These are phyloP conservation scores for Hemisphaericaspora xylofermentans DNA, from an alignment of 1,139 yeast genomes.

Conservation along the genomic window DNA sequence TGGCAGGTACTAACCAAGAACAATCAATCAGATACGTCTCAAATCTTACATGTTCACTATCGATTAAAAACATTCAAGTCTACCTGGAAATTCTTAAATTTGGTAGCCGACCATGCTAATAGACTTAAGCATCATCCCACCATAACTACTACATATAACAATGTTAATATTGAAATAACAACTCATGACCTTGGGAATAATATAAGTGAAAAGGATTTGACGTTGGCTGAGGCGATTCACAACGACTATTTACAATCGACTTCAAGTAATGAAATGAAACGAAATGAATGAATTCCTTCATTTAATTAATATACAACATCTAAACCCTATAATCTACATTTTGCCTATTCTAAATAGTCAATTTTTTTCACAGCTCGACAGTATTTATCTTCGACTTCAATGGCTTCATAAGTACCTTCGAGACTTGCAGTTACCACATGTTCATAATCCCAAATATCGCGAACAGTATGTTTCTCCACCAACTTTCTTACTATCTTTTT, in stretches of 20 bases:
- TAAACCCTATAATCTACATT: slow-evolving; percentile 6
- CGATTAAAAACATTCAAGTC: slow-evolving; percentile 51
- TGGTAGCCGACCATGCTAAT: slow-evolving; percentile 62
- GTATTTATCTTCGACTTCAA: slow-evolving; percentile 77
- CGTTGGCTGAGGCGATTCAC: slow-evolving; percentile 44
- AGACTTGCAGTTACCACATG: slow-evolving; percentile 73
- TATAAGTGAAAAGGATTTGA: slow-evolving; percentile 57
- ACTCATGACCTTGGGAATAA: slow-evolving; percentile 66
- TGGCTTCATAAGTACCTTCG: slow-evolving; percentile 93
- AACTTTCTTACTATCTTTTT: slow-evolving; percentile 33
- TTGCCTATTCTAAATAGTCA: slow-evolving; percentile 15
- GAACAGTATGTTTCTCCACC: slow-evolving; percentile 75
- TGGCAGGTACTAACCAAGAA: slow-evolving; percentile 13
- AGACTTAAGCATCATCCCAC: slow-evolving; percentile 72
- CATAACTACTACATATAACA: slow-evolving; percentile 60
- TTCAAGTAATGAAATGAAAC: not conserved
- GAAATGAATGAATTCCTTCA: not conserved
- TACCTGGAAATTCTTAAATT: slow-evolving; percentile 66
- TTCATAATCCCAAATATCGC: slow-evolving; percentile 66
- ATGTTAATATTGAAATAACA: slow-evolving; percentile 54
- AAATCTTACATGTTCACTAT: slow-evolving; percentile 22
- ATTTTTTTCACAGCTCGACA: slow-evolving; percentile 53
- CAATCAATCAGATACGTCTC: slow-evolving; percentile 8
- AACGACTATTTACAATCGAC: slow-evolving; percentile 9
- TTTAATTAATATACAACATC: not conserved